Evolutionary conservation across 139 green algal genomes (phyloP).

Genomic region (Chlamydomonas urium): DNA sequence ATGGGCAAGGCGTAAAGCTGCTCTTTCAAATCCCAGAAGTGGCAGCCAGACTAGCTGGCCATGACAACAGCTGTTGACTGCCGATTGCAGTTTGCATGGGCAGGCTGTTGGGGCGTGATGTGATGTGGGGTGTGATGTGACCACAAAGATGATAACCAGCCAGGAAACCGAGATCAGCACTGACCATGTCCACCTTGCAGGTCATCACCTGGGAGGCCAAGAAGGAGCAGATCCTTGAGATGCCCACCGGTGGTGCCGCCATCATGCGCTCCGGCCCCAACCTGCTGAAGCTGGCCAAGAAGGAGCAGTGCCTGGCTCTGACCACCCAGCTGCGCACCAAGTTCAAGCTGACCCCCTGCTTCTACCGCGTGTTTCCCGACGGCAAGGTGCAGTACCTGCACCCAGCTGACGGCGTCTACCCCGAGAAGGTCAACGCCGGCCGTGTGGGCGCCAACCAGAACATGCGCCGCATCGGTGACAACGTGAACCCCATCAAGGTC

Average conservation of each 20-base stretch:
- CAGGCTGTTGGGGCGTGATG: too few relatives aligned
- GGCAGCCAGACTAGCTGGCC: too few relatives aligned
- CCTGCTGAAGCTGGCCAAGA: conserved; percentile 97
- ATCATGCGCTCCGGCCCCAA: conserved; percentile 98
- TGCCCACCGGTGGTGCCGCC: conserved; percentile 96
- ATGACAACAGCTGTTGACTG: too few relatives aligned
- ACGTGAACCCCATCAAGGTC: conserved; percentile 76
- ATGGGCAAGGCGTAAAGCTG: too few relatives aligned
- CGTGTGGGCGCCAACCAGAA: conserved; percentile 83
- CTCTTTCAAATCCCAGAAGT: too few relatives aligned
- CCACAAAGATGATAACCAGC: too few relatives aligned
- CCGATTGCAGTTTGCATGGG: too few relatives aligned
- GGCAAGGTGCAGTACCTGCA: conserved; percentile 99
- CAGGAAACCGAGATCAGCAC: too few relatives aligned
- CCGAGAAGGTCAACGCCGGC: conserved; percentile 98
- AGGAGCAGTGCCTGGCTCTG: conserved; percentile 98
- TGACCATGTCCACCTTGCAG: too few relatives aligned
- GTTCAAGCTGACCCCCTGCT: conserved; percentile 90
- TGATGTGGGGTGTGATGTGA: too few relatives aligned
- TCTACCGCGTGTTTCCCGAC: conserved; percentile 94
- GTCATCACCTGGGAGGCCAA: conserved; percentile 90
- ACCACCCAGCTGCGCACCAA: conserved; percentile 94
- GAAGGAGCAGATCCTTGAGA: conserved; percentile 99
- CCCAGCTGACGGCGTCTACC: conserved; percentile 98
- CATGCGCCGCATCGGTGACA: conserved; percentile 91